Conservation (phyloP, 768 basidiomycete species). For the Austroboletus eburneus region DNA sequence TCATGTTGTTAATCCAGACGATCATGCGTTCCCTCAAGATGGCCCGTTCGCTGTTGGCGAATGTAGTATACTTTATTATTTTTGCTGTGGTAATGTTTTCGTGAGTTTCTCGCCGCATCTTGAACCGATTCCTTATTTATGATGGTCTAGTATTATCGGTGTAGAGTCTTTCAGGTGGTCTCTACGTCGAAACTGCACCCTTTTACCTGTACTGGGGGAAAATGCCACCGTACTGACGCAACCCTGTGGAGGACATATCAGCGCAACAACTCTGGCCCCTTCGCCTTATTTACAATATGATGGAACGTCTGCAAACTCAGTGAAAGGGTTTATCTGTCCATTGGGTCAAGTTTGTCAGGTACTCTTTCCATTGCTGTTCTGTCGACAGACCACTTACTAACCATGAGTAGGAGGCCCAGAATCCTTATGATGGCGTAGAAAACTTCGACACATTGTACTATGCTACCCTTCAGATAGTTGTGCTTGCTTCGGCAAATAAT, state of each 20-base stretch:
- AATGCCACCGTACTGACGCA: conserved; percentile 45
- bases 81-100: conserved; percentile 90
- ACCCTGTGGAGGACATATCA: conserved; percentile 78
- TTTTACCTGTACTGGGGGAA: conserved; percentile 54
- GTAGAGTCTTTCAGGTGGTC: conserved; percentile 91
- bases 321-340: conserved; percentile 90
- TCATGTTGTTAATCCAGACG: conserved; percentile 39
- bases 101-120: conserved; percentile 37
- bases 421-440: conserved; percentile 61
- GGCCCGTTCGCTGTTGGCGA: conserved; percentile 83
- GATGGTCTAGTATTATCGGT: conserved; percentile 66
- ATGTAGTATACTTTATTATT: conserved; percentile 86
- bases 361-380: conserved; percentile 1
- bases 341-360: conserved; percentile 81
- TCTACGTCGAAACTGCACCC: conserved; percentile 58
- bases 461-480: conserved; percentile 76
- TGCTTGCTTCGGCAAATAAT: conserved; percentile 76
- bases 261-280: conserved; percentile 48
- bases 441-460: conserved; percentile 90
- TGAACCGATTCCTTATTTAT: not conserved
- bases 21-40: conserved; percentile 92
- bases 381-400: not conserved
- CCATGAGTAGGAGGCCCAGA: conserved; percentile 49
- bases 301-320: conserved; percentile 32
- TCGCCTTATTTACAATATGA: conserved; percentile 40